Evolutionary conservation across 805 yeast genomes (phyloP).

Genomic region (Nakazawaea wyomingensis): DNA sequence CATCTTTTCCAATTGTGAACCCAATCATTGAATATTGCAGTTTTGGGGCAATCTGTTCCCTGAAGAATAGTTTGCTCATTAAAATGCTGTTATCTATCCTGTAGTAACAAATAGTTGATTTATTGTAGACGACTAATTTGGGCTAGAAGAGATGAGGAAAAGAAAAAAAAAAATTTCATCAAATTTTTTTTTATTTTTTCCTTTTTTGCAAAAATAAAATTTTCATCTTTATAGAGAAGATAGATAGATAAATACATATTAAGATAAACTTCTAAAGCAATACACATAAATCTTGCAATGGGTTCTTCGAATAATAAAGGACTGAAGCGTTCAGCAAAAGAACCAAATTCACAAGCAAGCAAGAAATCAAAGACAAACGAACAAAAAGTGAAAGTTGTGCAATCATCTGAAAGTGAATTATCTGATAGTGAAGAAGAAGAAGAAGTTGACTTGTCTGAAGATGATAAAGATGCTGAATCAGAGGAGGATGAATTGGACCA

Average conservation of each 20-base stretch:
- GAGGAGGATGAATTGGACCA: slow-evolving; percentile 27
- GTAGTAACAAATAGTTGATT: too few relatives aligned
- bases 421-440: slow-evolving; percentile 7
- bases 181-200: too few relatives aligned
- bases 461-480: slow-evolving; percentile 14
- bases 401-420: slow-evolving; percentile 7
- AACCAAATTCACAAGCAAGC: background rate
- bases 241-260: background rate
- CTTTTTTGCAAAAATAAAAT: slow-evolving; percentile 5
- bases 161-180: slow-evolving; percentile 2
- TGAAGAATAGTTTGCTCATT: background rate
- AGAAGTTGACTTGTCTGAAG: background rate
- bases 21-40: too few relatives aligned
- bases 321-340: slow-evolving; percentile 3
- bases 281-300: slow-evolving; percentile 2
- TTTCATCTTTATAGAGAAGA: slow-evolving; percentile 2
- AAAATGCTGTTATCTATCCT: too few relatives aligned
- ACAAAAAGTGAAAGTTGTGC: background rate
- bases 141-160: slow-evolving; percentile 5
- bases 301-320: slow-evolving; percentile 6
- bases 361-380: slow-evolving; percentile 10
- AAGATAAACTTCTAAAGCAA: too few relatives aligned
- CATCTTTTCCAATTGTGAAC: too few relatives aligned
- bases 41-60: too few relatives aligned
- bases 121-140: background rate